phyloP scores from a whole-genome alignment of 2,329 filamentous ascomycete genomes.

The Penicillium rolfsii region DNA sequence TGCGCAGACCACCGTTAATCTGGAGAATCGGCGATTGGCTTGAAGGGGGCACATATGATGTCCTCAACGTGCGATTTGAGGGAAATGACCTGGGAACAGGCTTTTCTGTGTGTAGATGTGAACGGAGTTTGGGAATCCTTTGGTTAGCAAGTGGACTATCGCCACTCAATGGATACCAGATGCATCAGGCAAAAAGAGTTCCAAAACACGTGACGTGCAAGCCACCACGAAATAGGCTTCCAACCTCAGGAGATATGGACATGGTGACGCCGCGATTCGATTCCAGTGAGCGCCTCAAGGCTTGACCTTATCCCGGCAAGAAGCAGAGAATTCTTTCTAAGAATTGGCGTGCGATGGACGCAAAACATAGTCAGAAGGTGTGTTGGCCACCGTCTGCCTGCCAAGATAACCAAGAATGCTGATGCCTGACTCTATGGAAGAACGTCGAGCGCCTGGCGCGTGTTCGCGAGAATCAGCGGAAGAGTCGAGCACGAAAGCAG shows the following conservation, averaged over 20 bases:
- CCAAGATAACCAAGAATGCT: neutral
- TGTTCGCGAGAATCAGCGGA: slow-evolving; percentile 45
- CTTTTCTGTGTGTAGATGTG: neutral
- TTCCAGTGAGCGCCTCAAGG: neutral
- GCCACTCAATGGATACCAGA: slow-evolving; percentile 3
- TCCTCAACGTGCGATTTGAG: neutral
- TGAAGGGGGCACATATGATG: neutral
- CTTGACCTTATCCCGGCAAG: neutral
- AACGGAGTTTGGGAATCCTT: neutral
- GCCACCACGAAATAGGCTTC: slow-evolving; percentile 5
- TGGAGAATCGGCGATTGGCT: neutral
- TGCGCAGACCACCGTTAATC: slow-evolving; percentile 3
- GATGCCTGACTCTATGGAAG: slow-evolving; percentile 23
- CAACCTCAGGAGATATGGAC: neutral
- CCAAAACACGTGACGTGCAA: slow-evolving; percentile 5
- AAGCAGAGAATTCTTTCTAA: neutral
- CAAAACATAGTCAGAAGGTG: slow-evolving; percentile 11
- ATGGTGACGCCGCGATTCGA: neutral
- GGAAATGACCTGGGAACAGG: no score
- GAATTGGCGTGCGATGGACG: slow-evolving; percentile 2
- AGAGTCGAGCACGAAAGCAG: slow-evolving; percentile 41
- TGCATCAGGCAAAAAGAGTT: slow-evolving; percentile 6
- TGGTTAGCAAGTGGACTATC: neutral
- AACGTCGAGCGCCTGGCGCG: slow-evolving; percentile 44
- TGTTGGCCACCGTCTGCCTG: neutral